Evolutionary conservation across 2,329 filamentous ascomycete species (phyloP).

Genomic region (Balansia obtecta): DNA sequence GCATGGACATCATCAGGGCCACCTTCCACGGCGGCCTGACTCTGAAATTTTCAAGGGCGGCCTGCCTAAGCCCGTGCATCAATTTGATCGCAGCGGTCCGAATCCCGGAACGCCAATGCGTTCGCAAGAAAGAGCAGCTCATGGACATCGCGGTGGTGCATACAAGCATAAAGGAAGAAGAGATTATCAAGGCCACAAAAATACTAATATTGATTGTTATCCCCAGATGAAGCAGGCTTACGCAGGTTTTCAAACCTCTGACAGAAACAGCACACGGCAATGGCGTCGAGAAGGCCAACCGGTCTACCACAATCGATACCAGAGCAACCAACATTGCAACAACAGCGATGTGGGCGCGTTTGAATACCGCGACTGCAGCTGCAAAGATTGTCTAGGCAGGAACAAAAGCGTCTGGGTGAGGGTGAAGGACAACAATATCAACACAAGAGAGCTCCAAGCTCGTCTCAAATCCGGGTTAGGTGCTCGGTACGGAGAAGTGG

Average conservation of each 20-base stretch:
- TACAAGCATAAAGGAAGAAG: constrained; percentile 1
- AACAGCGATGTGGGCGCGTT: constrained; percentile 4
- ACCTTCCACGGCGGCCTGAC: background rate
- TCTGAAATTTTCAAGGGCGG: background rate
- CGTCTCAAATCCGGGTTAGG: constrained; percentile 19
- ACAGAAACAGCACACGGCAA: background rate
- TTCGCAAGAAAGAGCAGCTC: background rate
- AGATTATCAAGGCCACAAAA: background rate
- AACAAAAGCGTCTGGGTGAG: constrained; percentile 21
- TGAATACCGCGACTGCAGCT: constrained; percentile 19
- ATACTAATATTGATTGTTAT: background rate
- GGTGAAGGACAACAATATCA: constrained; percentile 7
- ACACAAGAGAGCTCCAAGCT: constrained; percentile 13
- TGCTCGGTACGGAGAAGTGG: constrained; percentile 18
- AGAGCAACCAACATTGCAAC: constrained; percentile 10
- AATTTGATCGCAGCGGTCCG: too few species aligned
- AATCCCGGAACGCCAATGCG: background rate
- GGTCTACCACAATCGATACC: background rate
- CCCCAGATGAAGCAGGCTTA: background rate
- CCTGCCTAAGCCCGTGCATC: background rate
- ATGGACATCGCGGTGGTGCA: background rate
- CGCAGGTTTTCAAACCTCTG: background rate
- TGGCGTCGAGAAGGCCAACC: background rate
- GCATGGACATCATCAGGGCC: background rate
- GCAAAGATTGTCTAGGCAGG: constrained; percentile 15